phyloP scores from a whole-genome alignment of 257 asterid genomes.

The Solanum ossicruentum region DNA sequence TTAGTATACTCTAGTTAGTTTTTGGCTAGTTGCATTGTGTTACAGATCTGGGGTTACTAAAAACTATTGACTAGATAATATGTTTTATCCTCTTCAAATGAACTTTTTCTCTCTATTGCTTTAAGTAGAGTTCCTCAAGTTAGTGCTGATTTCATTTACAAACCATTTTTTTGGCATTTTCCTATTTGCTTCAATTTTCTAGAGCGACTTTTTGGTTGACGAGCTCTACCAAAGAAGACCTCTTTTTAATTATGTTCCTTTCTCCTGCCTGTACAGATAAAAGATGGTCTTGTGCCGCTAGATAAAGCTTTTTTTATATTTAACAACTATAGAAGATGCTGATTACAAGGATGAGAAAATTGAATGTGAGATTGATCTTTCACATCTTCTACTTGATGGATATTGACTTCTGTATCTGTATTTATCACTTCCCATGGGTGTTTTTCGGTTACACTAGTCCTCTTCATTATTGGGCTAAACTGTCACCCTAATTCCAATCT shows the following conservation, averaged over 20 bases:
- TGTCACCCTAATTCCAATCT: neutral
- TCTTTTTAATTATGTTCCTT: neutral
- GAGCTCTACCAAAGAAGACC: neutral
- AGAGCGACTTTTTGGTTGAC: neutral
- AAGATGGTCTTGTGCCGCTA: slow-evolving; percentile 70
- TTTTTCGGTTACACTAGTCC: neutral
- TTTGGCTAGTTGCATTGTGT: neutral
- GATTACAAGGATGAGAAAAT: slow-evolving; percentile 95
- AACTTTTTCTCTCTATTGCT: neutral
- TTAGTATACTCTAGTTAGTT: neutral
- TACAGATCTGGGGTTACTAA: neutral
- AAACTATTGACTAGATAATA: neutral
- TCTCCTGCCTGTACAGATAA: slow-evolving; percentile 25
- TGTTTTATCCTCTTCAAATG: neutral
- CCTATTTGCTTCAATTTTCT: neutral
- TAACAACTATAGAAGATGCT: slow-evolving; percentile 95
- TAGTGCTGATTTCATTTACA: neutral
- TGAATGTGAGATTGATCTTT: slow-evolving; percentile 52
- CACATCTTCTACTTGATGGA: slow-evolving; percentile 4
- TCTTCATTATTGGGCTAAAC: neutral
- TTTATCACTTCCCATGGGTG: neutral
- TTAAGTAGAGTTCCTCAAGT: neutral
- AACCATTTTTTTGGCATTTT: neutral
- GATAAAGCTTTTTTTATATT: slow-evolving; percentile 70
- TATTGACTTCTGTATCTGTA: neutral